Evolutionary conservation across 2,329 filamentous ascomycete genomes (phyloP).

Genomic region (Penicillium expansum): DNA sequence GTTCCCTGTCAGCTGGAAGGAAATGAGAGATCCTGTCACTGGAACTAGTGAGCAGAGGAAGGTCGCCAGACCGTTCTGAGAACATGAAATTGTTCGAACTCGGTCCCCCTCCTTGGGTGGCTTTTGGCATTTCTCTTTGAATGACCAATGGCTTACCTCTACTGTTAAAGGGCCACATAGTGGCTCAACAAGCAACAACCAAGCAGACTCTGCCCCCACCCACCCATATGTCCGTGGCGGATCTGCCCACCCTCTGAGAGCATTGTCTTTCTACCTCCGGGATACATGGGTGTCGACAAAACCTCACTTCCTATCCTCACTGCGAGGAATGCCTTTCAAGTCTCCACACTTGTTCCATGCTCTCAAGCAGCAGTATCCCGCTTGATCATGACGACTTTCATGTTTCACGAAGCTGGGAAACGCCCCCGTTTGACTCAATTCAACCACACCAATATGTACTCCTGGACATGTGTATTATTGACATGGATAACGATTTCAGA

Average conservation of each 20-base stretch:
- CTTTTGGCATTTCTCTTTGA: not conserved
- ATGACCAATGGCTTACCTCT: not conserved
- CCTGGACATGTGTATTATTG: not conserved
- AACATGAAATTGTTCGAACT: not conserved
- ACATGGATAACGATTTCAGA: conserved; percentile 4
- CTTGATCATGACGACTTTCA: not conserved
- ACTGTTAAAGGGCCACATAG: not conserved
- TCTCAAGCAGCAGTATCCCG: not conserved
- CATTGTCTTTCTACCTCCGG: not conserved
- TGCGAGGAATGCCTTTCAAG: not conserved
- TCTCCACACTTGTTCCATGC: not conserved
- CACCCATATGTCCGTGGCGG: not conserved
- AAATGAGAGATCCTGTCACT: conserved; percentile 81
- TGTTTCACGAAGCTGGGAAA: not conserved
- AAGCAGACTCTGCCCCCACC: not conserved
- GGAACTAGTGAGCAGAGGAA: conserved; percentile 77
- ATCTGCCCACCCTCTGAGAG: not conserved
- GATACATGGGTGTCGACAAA: not conserved
- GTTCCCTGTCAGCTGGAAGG: conserved; percentile 92
- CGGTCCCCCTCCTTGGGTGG: not conserved
- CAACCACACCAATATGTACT: not conserved
- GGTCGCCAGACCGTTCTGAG: conserved; percentile 86
- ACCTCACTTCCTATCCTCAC: not conserved
- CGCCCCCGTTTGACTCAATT: not conserved
- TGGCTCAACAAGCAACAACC: not conserved